Percentiles rank a stretch among this genome's conserved stretches.
Conservation (phyloP, 2,329 filamentous ascomycete species). For the Cladosporium oxysporum region DNA sequence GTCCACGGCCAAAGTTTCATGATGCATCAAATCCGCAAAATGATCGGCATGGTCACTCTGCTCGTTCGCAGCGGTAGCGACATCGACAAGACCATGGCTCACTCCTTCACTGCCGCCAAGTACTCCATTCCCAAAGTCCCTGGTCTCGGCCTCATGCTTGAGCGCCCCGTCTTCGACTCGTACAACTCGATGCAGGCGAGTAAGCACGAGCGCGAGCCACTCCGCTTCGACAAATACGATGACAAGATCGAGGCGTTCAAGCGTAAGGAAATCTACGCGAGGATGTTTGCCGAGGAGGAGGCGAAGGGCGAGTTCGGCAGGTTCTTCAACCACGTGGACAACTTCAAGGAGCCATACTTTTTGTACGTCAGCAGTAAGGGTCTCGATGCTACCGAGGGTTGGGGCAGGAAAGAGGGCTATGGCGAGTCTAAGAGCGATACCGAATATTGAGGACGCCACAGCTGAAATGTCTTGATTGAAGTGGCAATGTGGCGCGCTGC, state of each 20-base stretch:
- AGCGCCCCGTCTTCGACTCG: conserved; percentile 84
- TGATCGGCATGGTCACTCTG: conserved; percentile 90
- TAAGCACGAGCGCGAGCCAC: conserved; percentile 64
- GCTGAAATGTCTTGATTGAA: background rate
- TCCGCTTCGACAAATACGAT: conserved; percentile 79
- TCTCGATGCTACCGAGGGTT: conserved; percentile 44
- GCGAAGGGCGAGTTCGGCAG: conserved; percentile 67
- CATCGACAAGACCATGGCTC: conserved; percentile 66
- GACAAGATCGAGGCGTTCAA: conserved; percentile 86
- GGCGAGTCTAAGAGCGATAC: conserved; percentile 19
- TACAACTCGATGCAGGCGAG: conserved; percentile 76
- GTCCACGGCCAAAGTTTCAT: conserved; percentile 99
- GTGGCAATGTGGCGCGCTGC: background rate
- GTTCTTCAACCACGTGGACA: conserved; percentile 55
- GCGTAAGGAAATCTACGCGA: conserved; percentile 84
- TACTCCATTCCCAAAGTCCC: conserved; percentile 94
- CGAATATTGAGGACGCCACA: background rate
- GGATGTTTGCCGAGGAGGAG: conserved; percentile 88
- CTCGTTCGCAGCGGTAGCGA: conserved; percentile 78
- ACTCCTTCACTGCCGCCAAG: conserved; percentile 70
- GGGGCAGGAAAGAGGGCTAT: conserved; percentile 25
- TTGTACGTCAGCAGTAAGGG: conserved; percentile 53
- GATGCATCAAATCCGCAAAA: conserved; percentile 99
- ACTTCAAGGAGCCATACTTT: conserved; percentile 52
- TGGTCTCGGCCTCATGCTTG: conserved; percentile 81